Conservation (phyloP, 495 filamentous ascomycete genomes). For the Lasiosphaeriaceae sp. region DNA sequence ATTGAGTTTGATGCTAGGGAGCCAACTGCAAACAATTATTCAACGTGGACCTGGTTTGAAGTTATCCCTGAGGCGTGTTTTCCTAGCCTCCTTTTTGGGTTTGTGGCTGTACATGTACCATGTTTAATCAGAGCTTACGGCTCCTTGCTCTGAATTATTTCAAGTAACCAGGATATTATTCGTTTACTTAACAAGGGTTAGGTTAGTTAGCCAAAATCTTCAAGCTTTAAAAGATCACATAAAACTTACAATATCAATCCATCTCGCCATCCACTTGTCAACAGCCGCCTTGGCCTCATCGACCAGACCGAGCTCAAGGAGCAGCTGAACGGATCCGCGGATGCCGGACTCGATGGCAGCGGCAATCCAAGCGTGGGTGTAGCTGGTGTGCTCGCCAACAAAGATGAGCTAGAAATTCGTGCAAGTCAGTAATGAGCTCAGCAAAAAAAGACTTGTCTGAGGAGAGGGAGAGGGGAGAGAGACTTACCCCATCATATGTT, state of each 20-base stretch:
- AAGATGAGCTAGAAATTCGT: conserved; percentile 51
- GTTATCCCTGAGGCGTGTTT: too few relatives aligned
- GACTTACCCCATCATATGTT: conserved; percentile 55
- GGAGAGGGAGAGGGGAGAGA: neutral
- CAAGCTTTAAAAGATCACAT: neutral
- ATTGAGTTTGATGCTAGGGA: too few relatives aligned
- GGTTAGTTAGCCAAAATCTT: too few relatives aligned
- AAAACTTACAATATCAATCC: conserved; percentile 35
- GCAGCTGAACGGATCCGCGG: conserved; percentile 58
- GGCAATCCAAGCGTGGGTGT: conserved; percentile 73
- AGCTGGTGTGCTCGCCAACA: conserved; percentile 67
- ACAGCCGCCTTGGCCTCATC: conserved; percentile 65
- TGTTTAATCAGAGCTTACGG: too few relatives aligned
- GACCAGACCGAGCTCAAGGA: conserved; percentile 62
- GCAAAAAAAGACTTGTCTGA: neutral
- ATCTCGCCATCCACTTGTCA: conserved; percentile 66
- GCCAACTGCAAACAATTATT: too few relatives aligned
- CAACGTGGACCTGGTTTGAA: too few relatives aligned
- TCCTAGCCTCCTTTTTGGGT: too few relatives aligned
- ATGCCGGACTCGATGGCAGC: conserved; percentile 64
- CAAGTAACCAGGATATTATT: too few relatives aligned
- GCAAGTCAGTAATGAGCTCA: neutral
- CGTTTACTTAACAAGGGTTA: too few relatives aligned
- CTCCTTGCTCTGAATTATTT: too few relatives aligned
- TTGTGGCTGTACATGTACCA: too few relatives aligned